Evolutionary conservation across 495 filamentous ascomycete genomes (phyloP), one percentile per base, ranked within the genome.

Genomic region (Baudoinia panamericana): DNA sequence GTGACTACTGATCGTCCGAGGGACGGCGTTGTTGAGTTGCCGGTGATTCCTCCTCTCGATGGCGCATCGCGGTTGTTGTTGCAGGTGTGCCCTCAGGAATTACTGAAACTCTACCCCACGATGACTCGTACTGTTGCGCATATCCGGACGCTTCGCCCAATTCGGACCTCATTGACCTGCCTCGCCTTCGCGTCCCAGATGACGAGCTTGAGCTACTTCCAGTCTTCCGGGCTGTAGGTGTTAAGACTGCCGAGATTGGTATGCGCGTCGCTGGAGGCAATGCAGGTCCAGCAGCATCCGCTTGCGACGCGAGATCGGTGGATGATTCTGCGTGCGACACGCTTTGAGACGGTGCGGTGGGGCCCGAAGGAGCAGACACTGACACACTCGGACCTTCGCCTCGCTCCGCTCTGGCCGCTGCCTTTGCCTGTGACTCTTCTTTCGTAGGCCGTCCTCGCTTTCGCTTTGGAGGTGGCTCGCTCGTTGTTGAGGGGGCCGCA

Each of bases 381-480:
- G n/a, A n/a, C n/a, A n/a, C n/a, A n/a, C n/a, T n/a, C n/a, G n/a
- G n/a, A n/a, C n/a, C n/a, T n/a, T n/a, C n/a, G n/a, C n/a, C n/a
- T n/a, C n/a, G n/a, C n/a, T n/a, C n/a, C n/a, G n/a, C n/a, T n/a
- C n/a, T 48, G 3, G 38, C 39, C 7, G 34, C 41, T 24, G 48
- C 51, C 45, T 46, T 52, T 41, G 45, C 48, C 36, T 58, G 46
- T 17, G 55, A 50, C 38, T 63, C 55, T 31, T 50, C 58, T 37
- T 61, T 63, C 5, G 58, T 59, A 13, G 59, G 59, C 27, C 59
- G 54, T 9, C 58, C 60, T 28, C 76, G 65, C 43, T 70, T 72
- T 63, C 78, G 78, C 39, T 69, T 68, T 25, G 54, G 50, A 17
- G 48, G 32, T 12, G 54, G 56, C 29, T 61, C 57, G 18, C 48